Conservation (phyloP, 2,329 filamentous ascomycete species). For the Aspergillus sp. region DNA sequence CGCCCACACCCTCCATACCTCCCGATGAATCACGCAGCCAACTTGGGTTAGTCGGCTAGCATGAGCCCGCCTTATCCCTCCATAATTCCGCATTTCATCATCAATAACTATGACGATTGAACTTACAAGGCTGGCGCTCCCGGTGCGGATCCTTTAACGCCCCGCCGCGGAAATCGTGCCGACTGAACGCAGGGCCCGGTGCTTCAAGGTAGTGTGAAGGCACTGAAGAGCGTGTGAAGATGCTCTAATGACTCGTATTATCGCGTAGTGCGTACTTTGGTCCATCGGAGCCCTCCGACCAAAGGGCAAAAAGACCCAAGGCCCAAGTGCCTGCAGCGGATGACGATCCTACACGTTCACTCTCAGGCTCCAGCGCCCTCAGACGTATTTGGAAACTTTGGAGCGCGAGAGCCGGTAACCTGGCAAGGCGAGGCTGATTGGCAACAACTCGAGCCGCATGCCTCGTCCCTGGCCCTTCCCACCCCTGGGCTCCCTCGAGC, state of each 20-base stretch:
- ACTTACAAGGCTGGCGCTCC: conserved; percentile 18
- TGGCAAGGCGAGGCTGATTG: neutral
- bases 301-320: neutral
- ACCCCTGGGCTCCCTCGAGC: too few species aligned
- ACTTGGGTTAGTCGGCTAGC: neutral
- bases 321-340: conserved; percentile 8
- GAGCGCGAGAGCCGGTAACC: neutral
- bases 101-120: neutral
- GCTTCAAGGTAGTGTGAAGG: neutral
- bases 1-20: neutral
- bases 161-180: conserved; percentile 17
- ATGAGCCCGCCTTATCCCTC: neutral
- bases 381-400: too few species aligned
- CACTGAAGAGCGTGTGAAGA: neutral
- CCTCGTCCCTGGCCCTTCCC: neutral
- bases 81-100: neutral
- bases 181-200: neutral
- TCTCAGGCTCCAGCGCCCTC: neutral
- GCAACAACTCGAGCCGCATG: conserved; percentile 7
- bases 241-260: neutral
- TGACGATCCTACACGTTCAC: conserved; percentile 10
- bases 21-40: neutral
- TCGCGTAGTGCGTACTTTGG: conserved; percentile 1
- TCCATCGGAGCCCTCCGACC: conserved; percentile 6
- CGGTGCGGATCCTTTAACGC: conserved; percentile 12